A percentile compares a stretch with the other conserved stretches of the same genome.
Evolutionary conservation across 768 basidiomycete genomes (phyloP).

Genomic region (Kondoa malvinella): DNA sequence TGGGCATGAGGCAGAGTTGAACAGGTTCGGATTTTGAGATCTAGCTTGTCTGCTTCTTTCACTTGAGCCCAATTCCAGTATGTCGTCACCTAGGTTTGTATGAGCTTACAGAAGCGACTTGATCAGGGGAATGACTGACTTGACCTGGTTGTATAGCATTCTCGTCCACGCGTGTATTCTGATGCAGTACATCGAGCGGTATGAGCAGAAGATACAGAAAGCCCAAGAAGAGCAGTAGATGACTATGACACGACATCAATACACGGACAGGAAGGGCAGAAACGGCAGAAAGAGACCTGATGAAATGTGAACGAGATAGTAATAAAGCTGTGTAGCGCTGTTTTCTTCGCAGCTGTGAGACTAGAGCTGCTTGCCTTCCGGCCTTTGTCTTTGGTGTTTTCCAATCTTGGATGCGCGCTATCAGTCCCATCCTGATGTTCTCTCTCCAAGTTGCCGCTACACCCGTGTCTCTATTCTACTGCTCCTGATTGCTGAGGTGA

Average conservation of each 20-base stretch:
- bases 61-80: conserved; percentile 88
- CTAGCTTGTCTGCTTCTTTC: conserved; percentile 62
- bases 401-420: background rate
- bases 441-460: no score
- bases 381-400: background rate
- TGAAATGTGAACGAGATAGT: background rate
- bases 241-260: background rate
- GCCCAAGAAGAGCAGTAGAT: conserved; percentile 44
- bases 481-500: no score
- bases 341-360: background rate
- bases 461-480: no score
- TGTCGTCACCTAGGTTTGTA: conserved; percentile 53
- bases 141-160: conserved; percentile 88
- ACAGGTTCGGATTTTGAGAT: conserved; percentile 39
- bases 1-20: background rate
- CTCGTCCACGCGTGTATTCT: conserved; percentile 72
- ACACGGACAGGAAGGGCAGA: background rate
- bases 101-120: background rate
- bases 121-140: conserved; percentile 35
- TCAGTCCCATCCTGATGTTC: background rate
- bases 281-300: conserved; percentile 1
- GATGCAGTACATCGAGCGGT: conserved; percentile 49
- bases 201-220: conserved; percentile 70
- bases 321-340: background rate
- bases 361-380: background rate